Base-by-base conservation (phyloP, 257 asterid species). In the Ocimum tenuiflorum region DNA sequence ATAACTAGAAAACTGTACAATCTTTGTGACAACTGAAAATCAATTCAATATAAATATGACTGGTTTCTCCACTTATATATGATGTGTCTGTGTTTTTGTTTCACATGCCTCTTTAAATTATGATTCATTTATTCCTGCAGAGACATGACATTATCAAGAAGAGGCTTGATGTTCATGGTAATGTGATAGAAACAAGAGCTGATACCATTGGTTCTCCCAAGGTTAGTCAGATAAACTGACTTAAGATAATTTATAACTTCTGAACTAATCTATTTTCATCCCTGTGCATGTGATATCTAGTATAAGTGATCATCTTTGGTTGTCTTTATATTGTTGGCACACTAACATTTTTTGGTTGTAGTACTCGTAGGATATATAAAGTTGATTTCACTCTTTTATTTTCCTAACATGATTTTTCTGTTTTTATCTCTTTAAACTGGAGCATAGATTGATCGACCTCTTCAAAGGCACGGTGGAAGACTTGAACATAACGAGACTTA, bases 401-500 rank as follows among this genome's bases (percentile, higher is more conserved):
- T 64, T 50, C 20, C 71, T 77, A 72, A 79, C 75, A 14, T 53
- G 47, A 0, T n/a, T 73, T 55, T 68, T 50, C 39, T 63, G 4
- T 29, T 15, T 20, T 47, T 42, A 10, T 65, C 43, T 8, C 20
- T 63, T 70, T 67, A 46, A 19, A 59, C 23, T 70, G 67, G n/a
- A n/a, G 41, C 46, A 71, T 75, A 94, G 99, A 83, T 94, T 62
- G 97, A 84, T 22, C 80, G 50, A 14, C 97, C 99, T 69, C 75
- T 94, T 63, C 99, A 94, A 68, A 88, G 70, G 79, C 99, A 94
- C 63, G 99, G 99, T 54, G 99, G 99, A 75, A 80, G 97, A 78
- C 95, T 94, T 72, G 95, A 86, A 64, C 97, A 85, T 80, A 90
- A 94, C 9, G 99, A 90, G 72, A 94, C 99, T n/a, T 94, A 94